These are phyloP conservation scores for Arabidopsis suecica DNA, from an alignment of 345 rosid species.

Conservation along the genomic window DNA sequence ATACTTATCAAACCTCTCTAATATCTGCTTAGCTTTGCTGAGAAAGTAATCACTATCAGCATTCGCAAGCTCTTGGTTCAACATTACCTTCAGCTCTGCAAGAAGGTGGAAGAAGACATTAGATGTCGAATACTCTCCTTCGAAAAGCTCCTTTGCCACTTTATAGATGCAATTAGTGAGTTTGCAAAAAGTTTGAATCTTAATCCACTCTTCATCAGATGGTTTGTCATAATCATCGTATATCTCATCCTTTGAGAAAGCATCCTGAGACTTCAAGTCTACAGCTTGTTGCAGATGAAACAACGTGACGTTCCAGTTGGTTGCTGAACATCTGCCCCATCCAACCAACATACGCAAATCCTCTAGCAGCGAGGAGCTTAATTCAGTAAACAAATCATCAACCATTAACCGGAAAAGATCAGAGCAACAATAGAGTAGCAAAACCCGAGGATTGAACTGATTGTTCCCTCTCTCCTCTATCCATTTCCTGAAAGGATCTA, in stretches of 20 bases:
- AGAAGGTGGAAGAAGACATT: constrained; percentile 36
- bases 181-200: constrained; percentile 27
- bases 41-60: constrained; percentile 25
- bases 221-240: constrained; percentile 33
- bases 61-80: constrained; percentile 22
- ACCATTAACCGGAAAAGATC: constrained; percentile 36
- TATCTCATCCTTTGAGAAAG: constrained; percentile 31
- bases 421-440: constrained; percentile 26
- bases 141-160: constrained; percentile 34
- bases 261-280: constrained; percentile 27
- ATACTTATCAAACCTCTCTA: constrained; percentile 59
- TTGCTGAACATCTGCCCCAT: constrained; percentile 17
- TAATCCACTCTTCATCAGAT: constrained; percentile 36
- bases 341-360: constrained; percentile 33
- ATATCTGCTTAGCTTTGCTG: neutral
- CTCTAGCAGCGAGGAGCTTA: neutral
- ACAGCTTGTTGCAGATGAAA: constrained; percentile 21
- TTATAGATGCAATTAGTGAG: constrained; percentile 30
- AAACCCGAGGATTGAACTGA: constrained; percentile 12
- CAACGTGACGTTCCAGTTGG: constrained; percentile 23
- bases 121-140: constrained; percentile 21
- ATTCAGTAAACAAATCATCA: neutral
- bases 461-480: constrained; percentile 9
- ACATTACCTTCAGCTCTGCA: constrained; percentile 29
- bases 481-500: constrained; percentile 25